Base-by-base conservation (phyloP, 2,329 filamentous ascomycete genomes). In the Penicillium sp. region DNA sequence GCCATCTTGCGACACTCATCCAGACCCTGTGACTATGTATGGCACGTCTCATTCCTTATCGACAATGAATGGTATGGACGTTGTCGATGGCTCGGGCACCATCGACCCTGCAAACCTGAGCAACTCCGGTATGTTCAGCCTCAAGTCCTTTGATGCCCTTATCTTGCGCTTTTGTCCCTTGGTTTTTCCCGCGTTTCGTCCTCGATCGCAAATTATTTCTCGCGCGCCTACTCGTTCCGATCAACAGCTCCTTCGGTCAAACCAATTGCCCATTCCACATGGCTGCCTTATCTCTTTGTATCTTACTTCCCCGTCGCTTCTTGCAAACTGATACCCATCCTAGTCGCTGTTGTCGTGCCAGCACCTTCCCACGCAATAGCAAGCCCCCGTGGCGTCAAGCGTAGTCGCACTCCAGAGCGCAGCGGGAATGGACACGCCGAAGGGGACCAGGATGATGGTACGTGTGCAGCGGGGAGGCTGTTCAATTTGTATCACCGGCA, bases 101-200 rank as follows among this genome's bases (percentile, higher is more conserved):
- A 94, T 96, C 82, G 91, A 95, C 82, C 91, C 91, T 74, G 90
- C 90, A 70, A 90, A 89, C 62, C 83, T 96, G 79, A 91, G 89
- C 79, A 87, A 87, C 73, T 80, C 86, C 80, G 86, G 89, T 93
- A 86, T 68, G 75, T 67, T 42, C 75, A 79, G 81, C 62, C 63
- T 49, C 27, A 45, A 21, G 36, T 27, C 34, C 36, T 18, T 43
- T 40, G 27, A 29, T 43, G 22, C 16, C 14, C 40, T 52, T 43
- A 29, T 50, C 18, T 18, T 48, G 39, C 48, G 16, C 21, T 7
- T 39, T 38, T 32, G 8, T 47, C 14, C 29, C n/a, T n/a, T 14
- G 4, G 34, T n/a, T n/a, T 11, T 47, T 52, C 34, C 39, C 16
- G 52, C 34, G 43, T 53, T 49, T 46, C 48, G 29, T 42, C 34